These are phyloP conservation scores for Leucocoprinus sp. DNA, from an alignment of 768 basidiomycete species.

Conservation along the genomic window DNA sequence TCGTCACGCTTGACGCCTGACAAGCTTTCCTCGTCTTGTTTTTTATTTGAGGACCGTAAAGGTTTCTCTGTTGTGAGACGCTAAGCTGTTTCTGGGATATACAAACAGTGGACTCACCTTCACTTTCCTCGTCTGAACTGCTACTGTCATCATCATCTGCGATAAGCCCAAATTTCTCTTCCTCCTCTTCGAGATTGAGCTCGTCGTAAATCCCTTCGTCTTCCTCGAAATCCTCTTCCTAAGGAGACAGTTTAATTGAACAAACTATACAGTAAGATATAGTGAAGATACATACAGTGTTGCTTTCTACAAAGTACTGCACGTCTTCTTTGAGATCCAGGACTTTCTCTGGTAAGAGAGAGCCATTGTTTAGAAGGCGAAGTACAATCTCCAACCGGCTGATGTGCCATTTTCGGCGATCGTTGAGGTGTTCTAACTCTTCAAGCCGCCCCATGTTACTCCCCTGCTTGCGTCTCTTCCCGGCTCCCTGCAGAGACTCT, in stretches of 20 bases:
- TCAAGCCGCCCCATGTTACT: constrained; percentile 64
- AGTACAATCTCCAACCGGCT: constrained; percentile 87
- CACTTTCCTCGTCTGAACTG: constrained; percentile 65
- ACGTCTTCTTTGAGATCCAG: constrained; percentile 87
- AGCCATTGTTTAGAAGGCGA: constrained; percentile 89
- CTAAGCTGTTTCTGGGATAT: not conserved
- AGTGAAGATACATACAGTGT: constrained; percentile 57
- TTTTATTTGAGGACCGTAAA: constrained; percentile 60
- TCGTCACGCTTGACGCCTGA: constrained; percentile 69
- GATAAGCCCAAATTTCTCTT: constrained; percentile 82
- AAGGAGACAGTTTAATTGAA: constrained; percentile 7
- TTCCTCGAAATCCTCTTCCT: constrained; percentile 98
- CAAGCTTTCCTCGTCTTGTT: constrained; percentile 73
- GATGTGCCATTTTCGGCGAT: constrained; percentile 94
- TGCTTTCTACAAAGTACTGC: constrained; percentile 91
- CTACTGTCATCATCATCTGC: constrained; percentile 74
- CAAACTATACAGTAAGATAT: not conserved
- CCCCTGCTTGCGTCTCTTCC: constrained; percentile 78
- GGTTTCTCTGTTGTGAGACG: constrained; percentile 47
- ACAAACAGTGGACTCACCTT: constrained; percentile 38
- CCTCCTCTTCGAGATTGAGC: constrained; percentile 93
- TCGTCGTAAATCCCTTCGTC: constrained; percentile 98
- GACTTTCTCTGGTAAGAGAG: constrained; percentile 75
- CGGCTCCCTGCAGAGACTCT: constrained; percentile 70
- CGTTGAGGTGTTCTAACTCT: constrained; percentile 83